phyloP scores from a whole-genome alignment of 2,329 filamentous ascomycete genomes.

The Tolypocladium capitatum region DNA sequence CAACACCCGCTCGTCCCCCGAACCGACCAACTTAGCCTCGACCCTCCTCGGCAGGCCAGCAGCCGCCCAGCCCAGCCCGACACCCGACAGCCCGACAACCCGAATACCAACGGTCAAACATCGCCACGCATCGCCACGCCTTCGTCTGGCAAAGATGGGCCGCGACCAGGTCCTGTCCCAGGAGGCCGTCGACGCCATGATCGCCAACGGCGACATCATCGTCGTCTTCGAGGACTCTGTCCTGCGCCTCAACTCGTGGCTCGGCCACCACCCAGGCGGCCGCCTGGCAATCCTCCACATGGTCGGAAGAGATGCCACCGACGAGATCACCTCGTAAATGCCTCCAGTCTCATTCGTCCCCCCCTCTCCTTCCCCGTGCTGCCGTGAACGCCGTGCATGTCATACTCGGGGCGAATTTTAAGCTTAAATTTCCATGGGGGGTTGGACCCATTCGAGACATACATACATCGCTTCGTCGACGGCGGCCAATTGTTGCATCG shows the following conservation, averaged over 20 bases:
- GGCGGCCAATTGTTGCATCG: not conserved
- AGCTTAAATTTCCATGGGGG: not conserved
- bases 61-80: no score
- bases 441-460: not conserved
- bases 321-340: slow-evolving; percentile 80
- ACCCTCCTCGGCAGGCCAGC: not conserved
- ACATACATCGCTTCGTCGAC: no score
- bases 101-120: not conserved
- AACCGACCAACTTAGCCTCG: not conserved
- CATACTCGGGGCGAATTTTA: no score
- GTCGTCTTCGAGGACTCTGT: slow-evolving; percentile 73
- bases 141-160: not conserved
- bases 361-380: slow-evolving; percentile 19
- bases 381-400: slow-evolving; percentile 25
- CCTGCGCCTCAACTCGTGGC: slow-evolving; percentile 77
- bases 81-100: not conserved
- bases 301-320: slow-evolving; percentile 86
- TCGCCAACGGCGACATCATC: slow-evolving; percentile 67
- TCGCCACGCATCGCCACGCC: not conserved
- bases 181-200: slow-evolving; percentile 50
- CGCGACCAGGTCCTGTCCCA: slow-evolving; percentile 22
- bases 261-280: slow-evolving; percentile 83
- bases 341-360: slow-evolving; percentile 7
- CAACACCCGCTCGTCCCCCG: not conserved
- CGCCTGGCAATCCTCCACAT: slow-evolving; percentile 85